These are phyloP conservation scores for Pulveroboletus sp. DNA, from an alignment of 768 basidiomycete species.

Conservation along the genomic window DNA sequence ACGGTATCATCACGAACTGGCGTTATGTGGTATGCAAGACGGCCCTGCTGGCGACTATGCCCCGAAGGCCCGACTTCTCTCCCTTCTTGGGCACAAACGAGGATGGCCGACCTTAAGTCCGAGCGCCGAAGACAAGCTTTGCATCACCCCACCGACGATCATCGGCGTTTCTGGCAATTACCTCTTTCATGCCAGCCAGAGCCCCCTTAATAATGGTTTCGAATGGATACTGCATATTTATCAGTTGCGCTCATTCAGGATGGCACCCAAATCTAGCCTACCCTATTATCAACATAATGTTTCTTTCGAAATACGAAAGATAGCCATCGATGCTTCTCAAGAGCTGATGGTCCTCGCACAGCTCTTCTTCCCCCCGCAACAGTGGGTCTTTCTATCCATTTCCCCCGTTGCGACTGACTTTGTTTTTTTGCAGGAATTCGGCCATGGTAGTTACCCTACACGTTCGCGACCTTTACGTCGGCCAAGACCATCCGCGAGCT, in stretches of 20 bases:
- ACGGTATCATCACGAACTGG: conserved; percentile 32
- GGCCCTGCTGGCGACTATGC: conserved; percentile 19
- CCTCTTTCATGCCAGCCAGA: conserved; percentile 33
- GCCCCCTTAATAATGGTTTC: conserved; percentile 27
- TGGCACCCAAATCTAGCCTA: conserved; percentile 21
- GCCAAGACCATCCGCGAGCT: conserved; percentile 49
- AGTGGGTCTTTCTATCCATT: conserved; percentile 10
- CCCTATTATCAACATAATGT: conserved; percentile 30
- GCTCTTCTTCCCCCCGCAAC: conserved; percentile 27
- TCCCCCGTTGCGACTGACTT: neutral
- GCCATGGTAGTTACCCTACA: conserved; percentile 35
- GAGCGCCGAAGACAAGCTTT: conserved; percentile 28
- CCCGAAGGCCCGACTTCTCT: conserved; percentile 23
- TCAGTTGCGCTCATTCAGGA: conserved; percentile 31
- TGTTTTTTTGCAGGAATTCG: conserved; percentile 17
- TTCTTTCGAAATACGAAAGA: conserved; percentile 31
- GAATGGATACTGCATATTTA: conserved; percentile 32
- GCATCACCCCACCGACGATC: conserved; percentile 30
- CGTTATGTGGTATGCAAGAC: conserved; percentile 28
- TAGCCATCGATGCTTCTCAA: conserved; percentile 30
- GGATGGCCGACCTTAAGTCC: conserved; percentile 32
- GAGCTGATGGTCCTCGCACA: conserved; percentile 30
- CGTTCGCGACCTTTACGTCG: conserved; percentile 52
- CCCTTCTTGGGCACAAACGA: conserved; percentile 29
- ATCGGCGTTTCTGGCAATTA: conserved; percentile 30